A percentile compares a stretch with the other conserved stretches of the same genome.
Conservation (phyloP, 768 basidiomycete genomes). For the Mycena rosella region DNA sequence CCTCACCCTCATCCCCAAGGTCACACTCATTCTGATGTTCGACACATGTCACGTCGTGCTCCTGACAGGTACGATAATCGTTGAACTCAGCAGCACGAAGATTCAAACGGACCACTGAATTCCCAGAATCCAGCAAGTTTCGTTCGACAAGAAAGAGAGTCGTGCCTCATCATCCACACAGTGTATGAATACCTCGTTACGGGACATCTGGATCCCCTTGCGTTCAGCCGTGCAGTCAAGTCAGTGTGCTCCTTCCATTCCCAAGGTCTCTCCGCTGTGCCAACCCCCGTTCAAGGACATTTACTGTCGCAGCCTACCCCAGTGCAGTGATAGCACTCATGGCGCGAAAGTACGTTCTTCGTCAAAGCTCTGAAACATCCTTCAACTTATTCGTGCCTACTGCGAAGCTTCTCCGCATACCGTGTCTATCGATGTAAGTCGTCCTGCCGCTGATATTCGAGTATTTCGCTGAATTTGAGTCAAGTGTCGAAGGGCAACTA, state of each 20-base stretch:
- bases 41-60: background rate
- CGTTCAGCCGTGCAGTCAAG: background rate
- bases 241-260: background rate
- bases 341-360: background rate
- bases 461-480: background rate
- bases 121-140: background rate
- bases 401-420: background rate
- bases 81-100: background rate
- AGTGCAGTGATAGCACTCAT: background rate
- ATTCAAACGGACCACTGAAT: background rate
- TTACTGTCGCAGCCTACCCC: background rate
- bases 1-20: background rate
- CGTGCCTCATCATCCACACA: background rate
- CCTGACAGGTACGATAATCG: background rate
- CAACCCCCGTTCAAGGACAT: background rate
- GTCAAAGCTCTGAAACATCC: background rate
- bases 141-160: background rate
- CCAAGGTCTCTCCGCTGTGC: too few species aligned
- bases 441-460: too few species aligned
- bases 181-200: background rate
- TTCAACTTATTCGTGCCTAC: background rate
- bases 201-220: background rate
- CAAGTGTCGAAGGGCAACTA: background rate
- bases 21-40: background rate
- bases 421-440: background rate